Evolutionary conservation across 1,284 basidiomycete genomes (phyloP), one percentile per base, ranked within the genome.

Genomic region (Ceratobasidium sp.): DNA sequence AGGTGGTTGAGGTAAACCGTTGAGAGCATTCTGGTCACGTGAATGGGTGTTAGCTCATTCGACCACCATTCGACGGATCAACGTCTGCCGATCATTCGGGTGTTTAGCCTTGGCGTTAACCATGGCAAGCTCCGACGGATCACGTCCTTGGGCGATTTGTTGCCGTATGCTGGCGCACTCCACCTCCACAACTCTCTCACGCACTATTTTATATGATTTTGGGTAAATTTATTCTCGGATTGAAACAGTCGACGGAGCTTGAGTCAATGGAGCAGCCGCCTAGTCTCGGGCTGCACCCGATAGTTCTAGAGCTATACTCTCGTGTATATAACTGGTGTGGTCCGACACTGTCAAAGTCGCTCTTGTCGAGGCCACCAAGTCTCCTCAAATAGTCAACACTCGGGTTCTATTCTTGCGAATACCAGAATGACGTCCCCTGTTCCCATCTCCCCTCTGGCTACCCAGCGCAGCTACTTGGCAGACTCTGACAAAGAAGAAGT

Each of bases 321-420:
- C n/a, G 44, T 33, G 33, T 74, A 64, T 74, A 74, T 74, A 74
- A 48, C 42, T 46, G 15, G 44, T 9, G 40, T 38, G 70, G 9
- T 52, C 44, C 26, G 57, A 46, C n/a, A 3, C 59, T 62, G 33
- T 23, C 28, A 62, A 44, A 74, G 26, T 40, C 46, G 59, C 57
- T 74, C 70, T 74, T 52, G 70, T 64, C 70, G 70, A 74, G 70
- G 26, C 70, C 70, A 64, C 70, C 59, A 42, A 74, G 59, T 74
- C 70, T 74, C 70, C 59, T 48, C 70, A 74, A 64, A 50, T 64
- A 74, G 70, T 74, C 70, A 74, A 57, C 68, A 38, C 3, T 33
- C 40, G 42, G 38, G 40, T 44, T 57, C 42, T 62, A 46, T 57
- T 61, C 59, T 38, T 13, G 42, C 20, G 12, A 48, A 42, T 15